Percentiles rank a stretch among this genome's conserved stretches.
Conservation (phyloP, 805 yeast species). For the Ogataea saltuana region DNA sequence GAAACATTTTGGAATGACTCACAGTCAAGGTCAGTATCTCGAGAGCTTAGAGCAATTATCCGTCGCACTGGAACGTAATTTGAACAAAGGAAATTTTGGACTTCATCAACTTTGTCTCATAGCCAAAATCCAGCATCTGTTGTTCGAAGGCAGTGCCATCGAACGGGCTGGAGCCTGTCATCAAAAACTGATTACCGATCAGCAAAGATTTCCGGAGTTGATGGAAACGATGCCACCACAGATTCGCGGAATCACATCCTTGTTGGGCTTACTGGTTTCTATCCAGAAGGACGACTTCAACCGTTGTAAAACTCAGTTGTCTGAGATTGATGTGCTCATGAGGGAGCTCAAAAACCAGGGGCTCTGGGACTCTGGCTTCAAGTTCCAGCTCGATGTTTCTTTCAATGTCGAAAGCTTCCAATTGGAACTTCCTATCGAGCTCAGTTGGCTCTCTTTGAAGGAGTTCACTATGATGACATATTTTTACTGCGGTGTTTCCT, state of each 20-base stretch:
- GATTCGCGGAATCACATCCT: conserved; percentile 34
- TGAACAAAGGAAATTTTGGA: conserved; percentile 13
- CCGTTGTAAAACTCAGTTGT: conserved; percentile 29
- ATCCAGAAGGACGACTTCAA: conserved; percentile 33
- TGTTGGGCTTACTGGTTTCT: conserved; percentile 32
- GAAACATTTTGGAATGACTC: conserved; percentile 32
- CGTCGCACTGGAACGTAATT: conserved; percentile 7
- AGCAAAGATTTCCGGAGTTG: neutral
- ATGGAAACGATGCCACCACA: conserved; percentile 33
- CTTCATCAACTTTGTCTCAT: conserved; percentile 31
- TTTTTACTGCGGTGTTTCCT: conserved; percentile 44
- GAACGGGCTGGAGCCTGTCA: conserved; percentile 22
- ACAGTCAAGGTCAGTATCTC: conserved; percentile 31
- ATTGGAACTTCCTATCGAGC: conserved; percentile 26
- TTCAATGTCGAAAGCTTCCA: neutral
- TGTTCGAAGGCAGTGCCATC: conserved; percentile 35
- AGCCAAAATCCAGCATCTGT: conserved; percentile 33
- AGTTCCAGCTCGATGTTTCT: conserved; percentile 10
- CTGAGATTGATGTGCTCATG: conserved; percentile 32
- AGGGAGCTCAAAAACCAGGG: conserved; percentile 31
- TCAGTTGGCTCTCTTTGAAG: conserved; percentile 44
- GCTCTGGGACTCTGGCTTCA: conserved; percentile 11
- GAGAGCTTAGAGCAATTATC: conserved; percentile 18
- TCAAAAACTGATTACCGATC: conserved; percentile 20
- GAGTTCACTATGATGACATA: conserved; percentile 45